Conservation (phyloP, 768 basidiomycete genomes). For the Leccinum fibrillosum region DNA sequence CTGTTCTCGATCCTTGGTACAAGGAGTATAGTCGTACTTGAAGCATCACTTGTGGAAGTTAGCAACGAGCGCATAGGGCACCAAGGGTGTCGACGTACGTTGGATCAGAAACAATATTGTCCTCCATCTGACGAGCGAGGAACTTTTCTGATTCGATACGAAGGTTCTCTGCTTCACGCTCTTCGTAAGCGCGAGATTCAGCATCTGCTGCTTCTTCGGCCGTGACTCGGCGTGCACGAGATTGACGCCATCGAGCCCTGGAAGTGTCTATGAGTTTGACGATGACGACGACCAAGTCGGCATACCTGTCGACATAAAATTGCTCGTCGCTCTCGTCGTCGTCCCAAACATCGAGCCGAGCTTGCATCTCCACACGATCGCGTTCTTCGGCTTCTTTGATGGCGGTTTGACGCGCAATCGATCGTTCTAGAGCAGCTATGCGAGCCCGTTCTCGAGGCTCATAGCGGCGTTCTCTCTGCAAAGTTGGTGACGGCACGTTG, state of each 20-base stretch:
- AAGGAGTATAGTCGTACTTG: too few species aligned
- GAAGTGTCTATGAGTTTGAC: neutral
- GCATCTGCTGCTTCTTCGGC: conserved; percentile 83
- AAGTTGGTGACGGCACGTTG: neutral
- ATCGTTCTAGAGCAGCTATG: conserved; percentile 71
- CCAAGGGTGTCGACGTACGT: too few species aligned
- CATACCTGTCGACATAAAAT: conserved; percentile 90
- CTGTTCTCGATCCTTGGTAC: too few species aligned
- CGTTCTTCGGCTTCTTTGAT: conserved; percentile 76
- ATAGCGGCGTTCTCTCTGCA: conserved; percentile 88
- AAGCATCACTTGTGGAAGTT: too few species aligned
- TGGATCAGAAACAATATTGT: too few species aligned
- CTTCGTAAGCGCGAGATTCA: conserved; percentile 78
- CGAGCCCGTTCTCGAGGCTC: conserved; percentile 86
- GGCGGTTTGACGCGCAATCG: conserved; percentile 67
- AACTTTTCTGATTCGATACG: conserved; percentile 91
- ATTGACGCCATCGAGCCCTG: conserved; percentile 83
- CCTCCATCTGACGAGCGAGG: conserved; percentile 91
- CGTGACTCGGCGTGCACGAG: conserved; percentile 65
- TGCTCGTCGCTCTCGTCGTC: conserved; percentile 90
- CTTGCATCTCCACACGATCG: conserved; percentile 75
- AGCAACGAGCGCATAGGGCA: too few species aligned
- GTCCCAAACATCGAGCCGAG: conserved; percentile 84
- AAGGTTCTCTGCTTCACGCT: conserved; percentile 82
- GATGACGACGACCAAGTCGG: neutral